phyloP scores from a whole-genome alignment of 805 yeast species.

The Yarrowia porcina region DNA sequence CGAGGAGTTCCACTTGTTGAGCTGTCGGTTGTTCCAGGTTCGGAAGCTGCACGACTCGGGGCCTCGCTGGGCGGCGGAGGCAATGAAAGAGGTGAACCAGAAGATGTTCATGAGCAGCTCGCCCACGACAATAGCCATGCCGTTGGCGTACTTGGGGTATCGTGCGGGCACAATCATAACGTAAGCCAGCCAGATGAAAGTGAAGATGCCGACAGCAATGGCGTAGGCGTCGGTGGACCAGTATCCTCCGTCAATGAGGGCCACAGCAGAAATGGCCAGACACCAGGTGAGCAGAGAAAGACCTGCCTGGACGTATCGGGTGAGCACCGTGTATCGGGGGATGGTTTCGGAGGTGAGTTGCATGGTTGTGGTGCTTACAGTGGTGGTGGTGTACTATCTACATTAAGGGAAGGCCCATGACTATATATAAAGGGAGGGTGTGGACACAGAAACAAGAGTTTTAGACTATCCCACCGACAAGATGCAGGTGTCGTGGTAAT shows the following conservation, averaged over 20 bases:
- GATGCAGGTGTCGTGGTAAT: not conserved
- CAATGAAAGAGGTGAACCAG: constrained; percentile 23
- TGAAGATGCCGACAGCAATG: not conserved
- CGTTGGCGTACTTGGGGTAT: constrained; percentile 23
- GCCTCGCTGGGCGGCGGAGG: constrained; percentile 22
- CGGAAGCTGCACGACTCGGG: not conserved
- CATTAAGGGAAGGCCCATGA: not conserved
- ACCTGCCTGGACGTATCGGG: constrained; percentile 16
- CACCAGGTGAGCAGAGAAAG: constrained; percentile 1
- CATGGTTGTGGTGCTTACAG: not conserved
- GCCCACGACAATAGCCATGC: not conserved
- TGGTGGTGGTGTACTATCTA: not conserved
- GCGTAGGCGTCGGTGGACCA: constrained; percentile 2
- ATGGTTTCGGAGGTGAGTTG: not conserved
- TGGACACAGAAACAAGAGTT: not conserved
- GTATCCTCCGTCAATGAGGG: not conserved
- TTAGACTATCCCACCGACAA: not conserved
- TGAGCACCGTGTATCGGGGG: not conserved
- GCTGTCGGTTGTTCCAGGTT: not conserved
- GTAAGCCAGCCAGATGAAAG: not conserved
- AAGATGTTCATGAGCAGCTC: constrained; percentile 12
- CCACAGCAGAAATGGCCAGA: constrained; percentile 20
- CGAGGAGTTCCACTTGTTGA: not conserved
- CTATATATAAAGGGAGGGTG: not conserved
- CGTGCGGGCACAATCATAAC: not conserved